Conservation (phyloP, 2,329 filamentous ascomycete genomes). For the Trichoderma cornu-damae region DNA sequence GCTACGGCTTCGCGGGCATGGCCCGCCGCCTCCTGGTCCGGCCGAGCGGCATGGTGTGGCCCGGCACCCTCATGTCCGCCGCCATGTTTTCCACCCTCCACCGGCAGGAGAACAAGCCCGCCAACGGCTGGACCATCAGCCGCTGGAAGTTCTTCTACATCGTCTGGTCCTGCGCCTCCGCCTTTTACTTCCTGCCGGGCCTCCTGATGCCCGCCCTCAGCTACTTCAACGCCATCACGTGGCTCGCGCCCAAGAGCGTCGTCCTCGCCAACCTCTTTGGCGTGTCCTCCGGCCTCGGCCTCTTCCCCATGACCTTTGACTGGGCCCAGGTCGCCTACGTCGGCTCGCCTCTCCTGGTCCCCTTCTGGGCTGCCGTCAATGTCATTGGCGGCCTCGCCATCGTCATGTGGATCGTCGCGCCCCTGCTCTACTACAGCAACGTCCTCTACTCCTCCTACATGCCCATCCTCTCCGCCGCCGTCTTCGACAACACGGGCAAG, state of each 20-base stretch:
- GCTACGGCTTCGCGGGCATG: constrained; percentile 80
- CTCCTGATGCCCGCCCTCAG: constrained; percentile 77
- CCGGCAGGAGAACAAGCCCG: constrained; percentile 74
- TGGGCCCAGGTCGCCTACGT: constrained; percentile 90
- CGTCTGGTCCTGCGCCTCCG: constrained; percentile 64
- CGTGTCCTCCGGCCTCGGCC: constrained; percentile 73
- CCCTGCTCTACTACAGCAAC: constrained; percentile 75
- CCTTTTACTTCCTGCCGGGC: constrained; percentile 82
- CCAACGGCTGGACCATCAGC: constrained; percentile 76
- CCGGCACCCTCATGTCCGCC: constrained; percentile 79
- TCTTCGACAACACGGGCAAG: constrained; percentile 79
- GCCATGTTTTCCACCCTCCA: constrained; percentile 86
- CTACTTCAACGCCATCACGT: constrained; percentile 85
- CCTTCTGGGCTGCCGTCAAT: constrained; percentile 82
- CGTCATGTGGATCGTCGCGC: constrained; percentile 81
- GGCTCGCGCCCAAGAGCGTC: constrained; percentile 83
- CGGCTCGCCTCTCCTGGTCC: constrained; percentile 75
- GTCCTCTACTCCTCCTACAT: constrained; percentile 77
- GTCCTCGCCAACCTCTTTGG: constrained; percentile 82
- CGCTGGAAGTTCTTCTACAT: constrained; percentile 79
- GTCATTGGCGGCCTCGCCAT: constrained; percentile 73
- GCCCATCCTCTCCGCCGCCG: constrained; percentile 76
- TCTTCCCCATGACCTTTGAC: constrained; percentile 84
- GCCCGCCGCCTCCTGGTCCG: constrained; percentile 76
- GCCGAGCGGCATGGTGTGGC: constrained; percentile 88